phyloP scores from a whole-genome alignment of 1,139 yeast genomes.

The Geotrichum reessii region DNA sequence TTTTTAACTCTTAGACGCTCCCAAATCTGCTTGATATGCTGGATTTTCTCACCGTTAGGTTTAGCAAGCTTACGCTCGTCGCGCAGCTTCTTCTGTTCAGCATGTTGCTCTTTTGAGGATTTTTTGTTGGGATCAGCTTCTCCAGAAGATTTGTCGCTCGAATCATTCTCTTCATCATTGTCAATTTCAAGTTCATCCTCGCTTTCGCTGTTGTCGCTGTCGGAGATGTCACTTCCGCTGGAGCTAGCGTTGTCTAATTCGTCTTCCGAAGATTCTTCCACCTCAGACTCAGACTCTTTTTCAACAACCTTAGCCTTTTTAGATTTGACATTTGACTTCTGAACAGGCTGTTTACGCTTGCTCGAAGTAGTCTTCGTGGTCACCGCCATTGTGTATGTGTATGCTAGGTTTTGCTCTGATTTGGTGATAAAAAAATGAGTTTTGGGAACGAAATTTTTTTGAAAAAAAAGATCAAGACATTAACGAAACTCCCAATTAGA shows the following conservation, averaged over 20 bases:
- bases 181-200: conserved; percentile 29
- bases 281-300: conserved; percentile 7
- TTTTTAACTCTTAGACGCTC: conserved; percentile 82
- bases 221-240: conserved; percentile 30
- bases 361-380: conserved; percentile 10
- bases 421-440: background rate
- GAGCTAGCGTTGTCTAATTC: conserved; percentile 18
- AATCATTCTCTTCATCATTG: conserved; percentile 31
- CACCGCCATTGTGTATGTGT: conserved; percentile 11
- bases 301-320: conserved; percentile 18
- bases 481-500: conserved; percentile 10
- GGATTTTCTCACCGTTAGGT: conserved; percentile 80
- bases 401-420: background rate
- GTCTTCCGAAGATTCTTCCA: conserved; percentile 17
- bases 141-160: conserved; percentile 23
- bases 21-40: conserved; percentile 83
- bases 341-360: conserved; percentile 18
- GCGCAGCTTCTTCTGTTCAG: conserved; percentile 72
- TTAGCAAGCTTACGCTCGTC: conserved; percentile 82
- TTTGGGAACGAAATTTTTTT: background rate
- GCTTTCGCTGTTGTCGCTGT: conserved; percentile 33
- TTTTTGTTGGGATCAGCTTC: conserved; percentile 20
- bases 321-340: conserved; percentile 11
- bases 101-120: conserved; percentile 63
- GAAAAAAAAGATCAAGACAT: conserved; percentile 1